A percentile compares a stretch with the other conserved stretches of the same genome.
Evolutionary conservation across 2,329 filamentous ascomycete species (phyloP).

Genomic region (Ilyonectria sp.): DNA sequence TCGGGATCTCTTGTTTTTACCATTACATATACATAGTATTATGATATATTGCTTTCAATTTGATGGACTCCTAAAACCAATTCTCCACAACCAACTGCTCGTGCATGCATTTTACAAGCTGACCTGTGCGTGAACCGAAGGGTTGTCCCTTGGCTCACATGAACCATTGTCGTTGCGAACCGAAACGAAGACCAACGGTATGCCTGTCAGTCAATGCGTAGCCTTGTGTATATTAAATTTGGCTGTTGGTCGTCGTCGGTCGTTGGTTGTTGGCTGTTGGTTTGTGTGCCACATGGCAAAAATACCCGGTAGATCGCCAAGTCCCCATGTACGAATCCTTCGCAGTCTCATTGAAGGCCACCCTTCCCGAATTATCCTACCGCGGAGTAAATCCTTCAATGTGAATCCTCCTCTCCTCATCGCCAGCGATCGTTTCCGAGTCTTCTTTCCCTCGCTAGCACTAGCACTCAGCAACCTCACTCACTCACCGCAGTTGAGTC

Average conservation of each 20-base stretch:
- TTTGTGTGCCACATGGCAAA: neutral
- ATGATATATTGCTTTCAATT: slow-evolving; percentile 44
- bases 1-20: slow-evolving; percentile 38
- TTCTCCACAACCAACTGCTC: neutral
- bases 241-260: neutral
- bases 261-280: neutral
- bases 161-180: neutral
- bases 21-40: slow-evolving; percentile 41
- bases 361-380: neutral
- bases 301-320: neutral
- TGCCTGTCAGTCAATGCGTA: neutral
- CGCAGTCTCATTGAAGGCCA: no score
- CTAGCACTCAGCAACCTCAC: neutral
- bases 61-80: slow-evolving; percentile 2
- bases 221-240: neutral
- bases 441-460: no score
- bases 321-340: neutral
- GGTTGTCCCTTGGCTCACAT: neutral
- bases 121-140: neutral
- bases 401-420: neutral
- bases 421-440: neutral
- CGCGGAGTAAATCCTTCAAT: no score
- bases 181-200: neutral
- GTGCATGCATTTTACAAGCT: neutral
- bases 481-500: neutral